phyloP scores from a whole-genome alignment of 495 filamentous ascomycete genomes.

The Neurospora discreta region DNA sequence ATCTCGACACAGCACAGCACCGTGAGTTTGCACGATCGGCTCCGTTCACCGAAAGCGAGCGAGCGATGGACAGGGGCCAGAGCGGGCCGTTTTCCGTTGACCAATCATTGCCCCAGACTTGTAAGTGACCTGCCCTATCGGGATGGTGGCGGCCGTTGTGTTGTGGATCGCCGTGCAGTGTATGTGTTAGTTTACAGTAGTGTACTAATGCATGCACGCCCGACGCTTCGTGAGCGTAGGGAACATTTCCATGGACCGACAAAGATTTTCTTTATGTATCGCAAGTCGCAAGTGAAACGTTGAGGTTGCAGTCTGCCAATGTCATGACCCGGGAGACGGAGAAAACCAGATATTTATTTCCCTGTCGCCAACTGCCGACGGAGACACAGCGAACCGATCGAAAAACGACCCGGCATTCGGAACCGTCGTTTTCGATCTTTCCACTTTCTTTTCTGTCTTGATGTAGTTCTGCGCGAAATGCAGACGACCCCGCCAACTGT shows the following conservation, averaged over 20 bases:
- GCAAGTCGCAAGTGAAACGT: neutral
- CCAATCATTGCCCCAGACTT: neutral
- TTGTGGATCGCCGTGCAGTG: neutral
- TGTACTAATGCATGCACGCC: neutral
- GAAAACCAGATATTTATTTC: neutral
- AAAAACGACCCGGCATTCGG: neutral
- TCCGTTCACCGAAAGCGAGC: neutral
- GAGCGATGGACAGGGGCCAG: neutral
- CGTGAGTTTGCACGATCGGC: neutral
- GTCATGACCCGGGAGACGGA: neutral
- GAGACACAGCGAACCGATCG: neutral
- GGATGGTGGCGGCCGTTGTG: constrained; percentile 1
- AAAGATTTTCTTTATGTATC: neutral
- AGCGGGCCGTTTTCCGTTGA: neutral
- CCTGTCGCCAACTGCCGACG: neutral
- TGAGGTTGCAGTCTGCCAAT: neutral
- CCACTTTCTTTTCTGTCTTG: neutral
- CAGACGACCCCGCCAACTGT: neutral
- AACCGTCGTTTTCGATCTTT: neutral
- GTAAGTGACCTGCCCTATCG: constrained; percentile 3
- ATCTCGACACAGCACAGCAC: neutral
- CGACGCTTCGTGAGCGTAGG: neutral
- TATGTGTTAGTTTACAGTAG: too few relatives aligned
- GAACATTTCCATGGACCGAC: neutral
- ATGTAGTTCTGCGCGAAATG: neutral